Evolutionary conservation across 768 basidiomycete species (phyloP).

Genomic region (Hericium rajendrae): DNA sequence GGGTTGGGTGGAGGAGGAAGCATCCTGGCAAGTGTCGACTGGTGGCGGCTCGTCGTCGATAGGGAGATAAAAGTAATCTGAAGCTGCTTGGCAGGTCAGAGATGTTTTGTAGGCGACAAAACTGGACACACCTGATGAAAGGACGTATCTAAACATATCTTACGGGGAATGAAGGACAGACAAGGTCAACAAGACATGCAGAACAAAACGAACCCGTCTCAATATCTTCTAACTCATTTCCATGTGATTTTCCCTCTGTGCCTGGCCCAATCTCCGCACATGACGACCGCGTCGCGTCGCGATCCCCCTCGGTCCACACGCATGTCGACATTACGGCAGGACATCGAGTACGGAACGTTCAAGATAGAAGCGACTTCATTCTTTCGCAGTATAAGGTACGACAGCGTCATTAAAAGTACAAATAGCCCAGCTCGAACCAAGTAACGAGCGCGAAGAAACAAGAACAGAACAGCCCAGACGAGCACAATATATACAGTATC

Average conservation of each 20-base stretch:
- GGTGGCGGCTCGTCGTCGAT: slow-evolving; percentile 42
- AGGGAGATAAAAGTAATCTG: slow-evolving; percentile 54
- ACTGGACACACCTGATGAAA: slow-evolving; percentile 12
- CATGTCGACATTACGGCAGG: too few species aligned
- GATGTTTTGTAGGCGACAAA: neutral
- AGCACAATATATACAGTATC: too few species aligned
- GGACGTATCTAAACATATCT: slow-evolving; percentile 11
- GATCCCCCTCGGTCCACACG: too few species aligned
- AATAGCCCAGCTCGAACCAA: too few species aligned
- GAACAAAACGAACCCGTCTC: neutral
- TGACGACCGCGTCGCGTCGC: too few species aligned
- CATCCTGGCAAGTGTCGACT: slow-evolving; percentile 31
- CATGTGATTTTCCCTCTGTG: neutral
- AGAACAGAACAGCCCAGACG: too few species aligned
- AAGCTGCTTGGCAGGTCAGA: slow-evolving; percentile 28
- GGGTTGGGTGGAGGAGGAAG: slow-evolving; percentile 23
- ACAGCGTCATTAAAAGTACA: too few species aligned
- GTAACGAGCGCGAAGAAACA: too few species aligned
- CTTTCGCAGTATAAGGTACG: too few species aligned
- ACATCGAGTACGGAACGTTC: too few species aligned
- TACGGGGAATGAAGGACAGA: neutral
- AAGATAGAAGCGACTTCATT: too few species aligned
- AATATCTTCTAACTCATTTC: neutral
- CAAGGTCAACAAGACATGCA: neutral
- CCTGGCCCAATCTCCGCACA: too few species aligned